phyloP scores from a whole-genome alignment of 805 yeast genomes.

The Metschnikowia drakensbergensis region DNA sequence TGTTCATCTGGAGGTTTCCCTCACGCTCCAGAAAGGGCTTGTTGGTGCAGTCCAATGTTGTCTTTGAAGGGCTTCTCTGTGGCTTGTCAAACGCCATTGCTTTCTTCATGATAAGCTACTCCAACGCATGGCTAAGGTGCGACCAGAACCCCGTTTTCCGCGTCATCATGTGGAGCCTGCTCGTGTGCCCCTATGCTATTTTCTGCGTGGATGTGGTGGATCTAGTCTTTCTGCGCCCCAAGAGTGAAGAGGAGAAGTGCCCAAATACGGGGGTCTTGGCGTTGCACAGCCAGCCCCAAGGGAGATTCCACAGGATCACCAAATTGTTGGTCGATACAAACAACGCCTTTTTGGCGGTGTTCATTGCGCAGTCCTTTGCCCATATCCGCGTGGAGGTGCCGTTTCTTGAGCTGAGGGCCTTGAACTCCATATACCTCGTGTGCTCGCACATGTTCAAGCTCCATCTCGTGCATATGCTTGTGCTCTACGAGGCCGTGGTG shows the following conservation, averaged over 20 bases:
- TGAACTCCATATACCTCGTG: conserved; percentile 18
- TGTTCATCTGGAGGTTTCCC: conserved; percentile 28
- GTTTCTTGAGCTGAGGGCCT: conserved; percentile 5
- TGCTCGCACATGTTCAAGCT: conserved; percentile 29
- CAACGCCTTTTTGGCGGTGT: conserved; percentile 33
- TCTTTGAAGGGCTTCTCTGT: conserved; percentile 20
- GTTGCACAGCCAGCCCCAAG: too few relatives aligned
- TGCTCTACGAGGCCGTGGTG: conserved; percentile 27
- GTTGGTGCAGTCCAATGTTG: conserved; percentile 4
- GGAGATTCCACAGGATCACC: neutral
- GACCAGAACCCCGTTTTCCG: conserved; percentile 12
- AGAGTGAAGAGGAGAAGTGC: neutral
- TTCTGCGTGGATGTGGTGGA: conserved; percentile 15
- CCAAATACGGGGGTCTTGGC: neutral
- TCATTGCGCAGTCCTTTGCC: conserved; percentile 35
- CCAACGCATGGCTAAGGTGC: conserved; percentile 7
- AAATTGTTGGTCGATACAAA: conserved; percentile 24
- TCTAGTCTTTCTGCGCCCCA: neutral
- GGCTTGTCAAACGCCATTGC: conserved; percentile 20
- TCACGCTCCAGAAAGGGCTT: conserved; percentile 9
- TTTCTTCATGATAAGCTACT: conserved; percentile 11
- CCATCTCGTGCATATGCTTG: conserved; percentile 31
- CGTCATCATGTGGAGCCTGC: conserved; percentile 18
- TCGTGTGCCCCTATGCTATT: conserved; percentile 22
- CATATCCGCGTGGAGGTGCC: conserved; percentile 23